Evolutionary conservation across 2,329 filamentous ascomycete species (phyloP), one percentile per base, ranked within the genome.

Genomic region (Iodosphaeria phyllophila): DNA sequence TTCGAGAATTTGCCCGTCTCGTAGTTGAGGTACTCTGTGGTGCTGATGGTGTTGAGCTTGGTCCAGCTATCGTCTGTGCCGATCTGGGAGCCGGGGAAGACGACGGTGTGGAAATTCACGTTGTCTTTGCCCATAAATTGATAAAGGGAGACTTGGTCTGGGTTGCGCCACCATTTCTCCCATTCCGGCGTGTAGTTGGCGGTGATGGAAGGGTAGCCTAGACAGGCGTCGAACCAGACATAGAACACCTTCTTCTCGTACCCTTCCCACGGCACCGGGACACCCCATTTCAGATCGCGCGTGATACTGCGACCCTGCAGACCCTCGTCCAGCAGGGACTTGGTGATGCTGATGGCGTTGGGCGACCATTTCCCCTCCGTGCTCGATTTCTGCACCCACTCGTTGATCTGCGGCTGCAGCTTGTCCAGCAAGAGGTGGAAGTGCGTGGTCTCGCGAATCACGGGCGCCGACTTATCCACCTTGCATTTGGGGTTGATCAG

Each of bases 401-500:
- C 60, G 37, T 79, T 67, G 27, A 92, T 73, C 33, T 74, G 57
- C 1, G 73, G 63, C 46, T 91, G 75, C 21, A 92, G 62, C 42
- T 76, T 76, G 48, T 95, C 82, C 6, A 98, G 60, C 26, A 70
- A 65, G n/a, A 98, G 58, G 50, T 83, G 92, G 22, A 92, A 68
- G 46, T 95, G 89, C 51, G 83, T 93, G 15, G 86, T 95, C 36
- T 77, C 69, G 35, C 74, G 66, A 25, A 70, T 67, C 16, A 86
- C 71, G 3, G 84, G 86, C 5, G 74, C 75, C 6, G 80, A 68
- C 23, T 75, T 78, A 41, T 93, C 82, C 11, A 93, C 64, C 55
- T 95, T 95, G 59, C 89, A 95, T 32, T 74, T 72, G 5, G 83
- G 83, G 40, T 86, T 84, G 43, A 79, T 74, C 31, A 91, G 56